Percentiles rank a stretch among this genome's conserved stretches.
phyloP scores from a whole-genome alignment of 805 yeast species.

The Ogataea methanolica region DNA sequence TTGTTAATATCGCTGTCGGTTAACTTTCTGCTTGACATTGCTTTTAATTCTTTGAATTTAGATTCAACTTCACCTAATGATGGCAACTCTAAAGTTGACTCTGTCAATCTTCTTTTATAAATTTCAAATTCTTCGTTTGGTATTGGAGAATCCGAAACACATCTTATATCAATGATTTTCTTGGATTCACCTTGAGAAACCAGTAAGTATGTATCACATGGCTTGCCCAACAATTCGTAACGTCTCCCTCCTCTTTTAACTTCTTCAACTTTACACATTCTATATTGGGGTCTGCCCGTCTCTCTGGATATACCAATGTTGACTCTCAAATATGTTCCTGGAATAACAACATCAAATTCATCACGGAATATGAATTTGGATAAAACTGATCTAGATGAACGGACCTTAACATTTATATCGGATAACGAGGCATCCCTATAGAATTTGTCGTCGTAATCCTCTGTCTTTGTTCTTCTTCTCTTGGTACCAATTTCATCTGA shows the following conservation, averaged over 20 bases:
- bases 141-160: slow-evolving; percentile 74
- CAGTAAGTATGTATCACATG: slow-evolving; percentile 50
- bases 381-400: slow-evolving; percentile 74
- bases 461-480: slow-evolving; percentile 44
- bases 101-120: slow-evolving; percentile 57
- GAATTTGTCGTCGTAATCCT: slow-evolving; percentile 32
- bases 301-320: slow-evolving; percentile 70
- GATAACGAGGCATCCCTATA: slow-evolving; percentile 43
- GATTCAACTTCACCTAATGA: slow-evolving; percentile 57
- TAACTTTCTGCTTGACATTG: slow-evolving; percentile 60
- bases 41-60: slow-evolving; percentile 58
- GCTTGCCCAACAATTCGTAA: slow-evolving; percentile 38
- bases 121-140: slow-evolving; percentile 67
- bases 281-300: slow-evolving; percentile 61
- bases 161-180: slow-evolving; percentile 70
- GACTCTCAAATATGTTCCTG: slow-evolving; percentile 77
- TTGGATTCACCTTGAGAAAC: slow-evolving; percentile 80
- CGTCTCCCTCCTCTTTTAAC: slow-evolving; percentile 37
- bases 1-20: slow-evolving; percentile 72
- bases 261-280: slow-evolving; percentile 78
- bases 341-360: slow-evolving; percentile 63
- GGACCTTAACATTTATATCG: slow-evolving; percentile 62
- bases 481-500: slow-evolving; percentile 18
- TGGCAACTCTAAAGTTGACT: slow-evolving; percentile 56
- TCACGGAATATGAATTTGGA: slow-evolving; percentile 78